Conservation (phyloP, 495 filamentous ascomycete genomes). For the Xylaria bambusicola region DNA sequence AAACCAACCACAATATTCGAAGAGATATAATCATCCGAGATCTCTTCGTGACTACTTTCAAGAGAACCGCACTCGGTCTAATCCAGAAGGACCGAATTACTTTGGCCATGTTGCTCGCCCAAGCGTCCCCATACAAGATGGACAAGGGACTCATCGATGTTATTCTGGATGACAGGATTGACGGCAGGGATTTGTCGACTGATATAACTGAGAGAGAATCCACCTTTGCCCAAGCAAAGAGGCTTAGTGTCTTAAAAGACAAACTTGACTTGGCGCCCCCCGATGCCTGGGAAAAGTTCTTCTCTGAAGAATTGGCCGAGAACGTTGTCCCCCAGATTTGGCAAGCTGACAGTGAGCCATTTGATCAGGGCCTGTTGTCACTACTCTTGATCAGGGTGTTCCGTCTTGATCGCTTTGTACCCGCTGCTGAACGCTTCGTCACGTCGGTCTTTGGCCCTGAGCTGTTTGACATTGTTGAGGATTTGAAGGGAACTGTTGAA, state of each 20-base stretch:
- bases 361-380: slow-evolving; percentile 79
- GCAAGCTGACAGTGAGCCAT: slow-evolving; percentile 61
- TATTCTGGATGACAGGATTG: slow-evolving; percentile 76
- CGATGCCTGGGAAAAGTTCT: slow-evolving; percentile 76
- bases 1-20: slow-evolving; percentile 73
- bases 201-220: slow-evolving; percentile 64
- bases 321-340: slow-evolving; percentile 78
- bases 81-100: slow-evolving; percentile 94
- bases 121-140: slow-evolving; percentile 92
- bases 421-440: slow-evolving; percentile 85
- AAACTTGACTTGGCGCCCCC: slow-evolving; percentile 61
- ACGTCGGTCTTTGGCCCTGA: slow-evolving; percentile 85
- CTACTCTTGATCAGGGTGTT: slow-evolving; percentile 91
- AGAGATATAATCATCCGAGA: slow-evolving; percentile 85
- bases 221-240: slow-evolving; percentile 66
- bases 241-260: slow-evolving; percentile 73
- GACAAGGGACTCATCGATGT: slow-evolving; percentile 83
- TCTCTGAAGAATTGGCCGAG: slow-evolving; percentile 84
- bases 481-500: slow-evolving; percentile 79
- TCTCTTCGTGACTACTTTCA: slow-evolving; percentile 88
- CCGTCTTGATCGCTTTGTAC: slow-evolving; percentile 92
- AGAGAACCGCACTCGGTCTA: slow-evolving; percentile 87
- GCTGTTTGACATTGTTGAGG: slow-evolving; percentile 76
- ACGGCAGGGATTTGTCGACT: slow-evolving; percentile 77
- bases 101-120: slow-evolving; percentile 92